phyloP scores from a whole-genome alignment of 352 stramenopile species.

The Globisporangium yorkense region DNA sequence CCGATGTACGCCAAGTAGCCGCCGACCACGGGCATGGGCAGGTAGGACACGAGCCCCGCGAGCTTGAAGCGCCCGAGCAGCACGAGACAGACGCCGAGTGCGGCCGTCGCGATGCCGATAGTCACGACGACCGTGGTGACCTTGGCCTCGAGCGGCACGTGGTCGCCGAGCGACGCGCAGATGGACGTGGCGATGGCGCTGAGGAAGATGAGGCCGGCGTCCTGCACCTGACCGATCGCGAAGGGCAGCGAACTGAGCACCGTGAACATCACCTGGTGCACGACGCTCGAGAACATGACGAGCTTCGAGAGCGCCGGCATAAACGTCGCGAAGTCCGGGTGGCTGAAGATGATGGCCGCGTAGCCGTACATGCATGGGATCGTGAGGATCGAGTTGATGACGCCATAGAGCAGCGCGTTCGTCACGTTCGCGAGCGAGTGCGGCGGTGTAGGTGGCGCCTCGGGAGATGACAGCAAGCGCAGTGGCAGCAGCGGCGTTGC shows the following conservation, averaged over 20 bases:
- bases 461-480: slow-evolving; percentile 1
- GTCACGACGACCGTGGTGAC: slow-evolving; percentile 94
- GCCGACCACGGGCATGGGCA: slow-evolving; percentile 96
- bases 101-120: slow-evolving; percentile 87
- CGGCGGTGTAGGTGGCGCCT: not conserved
- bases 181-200: slow-evolving; percentile 91
- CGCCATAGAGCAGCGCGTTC: slow-evolving; percentile 76
- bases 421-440: slow-evolving; percentile 31
- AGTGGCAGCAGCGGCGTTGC: slow-evolving; percentile 23
- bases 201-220: slow-evolving; percentile 98
- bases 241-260: slow-evolving; percentile 92
- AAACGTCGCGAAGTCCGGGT: slow-evolving; percentile 85
- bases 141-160: slow-evolving; percentile 61
- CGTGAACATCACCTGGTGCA: slow-evolving; percentile 92
- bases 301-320: slow-evolving; percentile 93
- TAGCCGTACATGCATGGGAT: slow-evolving; percentile 95
- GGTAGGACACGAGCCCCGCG: slow-evolving; percentile 93
- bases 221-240: slow-evolving; percentile 97
- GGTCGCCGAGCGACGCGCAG: slow-evolving; percentile 66
- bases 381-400: slow-evolving; percentile 94
- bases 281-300: slow-evolving; percentile 93
- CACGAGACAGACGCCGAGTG: slow-evolving; percentile 92
- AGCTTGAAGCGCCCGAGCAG: slow-evolving; percentile 92
- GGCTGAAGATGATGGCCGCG: slow-evolving; percentile 93
- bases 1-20: slow-evolving; percentile 98